Evolutionary conservation across 306 rosid species (phyloP).

Genomic region (Cucurbita maxima): DNA sequence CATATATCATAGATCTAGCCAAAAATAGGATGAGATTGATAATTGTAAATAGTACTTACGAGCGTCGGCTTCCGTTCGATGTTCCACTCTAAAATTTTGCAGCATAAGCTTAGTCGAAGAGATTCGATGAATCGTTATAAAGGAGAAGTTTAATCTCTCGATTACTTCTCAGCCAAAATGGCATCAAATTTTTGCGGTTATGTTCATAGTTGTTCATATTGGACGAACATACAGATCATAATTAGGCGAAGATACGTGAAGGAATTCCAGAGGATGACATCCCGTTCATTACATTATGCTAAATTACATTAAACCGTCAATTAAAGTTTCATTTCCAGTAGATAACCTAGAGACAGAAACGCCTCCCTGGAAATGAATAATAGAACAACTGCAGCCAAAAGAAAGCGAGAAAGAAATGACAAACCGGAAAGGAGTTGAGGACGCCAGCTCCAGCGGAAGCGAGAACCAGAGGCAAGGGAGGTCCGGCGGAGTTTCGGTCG

Average conservation of each 20-base stretch:
- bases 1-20: not conserved
- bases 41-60: not conserved
- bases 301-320: not conserved
- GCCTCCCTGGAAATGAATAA: not conserved
- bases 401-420: not conserved
- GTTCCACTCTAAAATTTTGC: not conserved
- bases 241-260: not conserved
- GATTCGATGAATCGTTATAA: not conserved
- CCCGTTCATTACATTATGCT: not conserved
- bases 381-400: not conserved
- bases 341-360: not conserved
- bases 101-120: not conserved
- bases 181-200: not conserved
- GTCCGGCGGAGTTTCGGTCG: not conserved
- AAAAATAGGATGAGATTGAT: not conserved
- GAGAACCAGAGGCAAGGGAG: not conserved
- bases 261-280: not conserved
- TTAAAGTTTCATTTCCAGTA: not conserved
- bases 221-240: not conserved
- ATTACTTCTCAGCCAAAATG: not conserved
- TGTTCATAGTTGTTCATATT: not conserved
- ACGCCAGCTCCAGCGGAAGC: constrained; percentile 20
- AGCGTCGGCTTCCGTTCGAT: not conserved
- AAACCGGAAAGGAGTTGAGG: constrained; percentile 34
- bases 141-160: not conserved